phyloP scores from a whole-genome alignment of 441 rosid species.

The Manihot esculenta region DNA sequence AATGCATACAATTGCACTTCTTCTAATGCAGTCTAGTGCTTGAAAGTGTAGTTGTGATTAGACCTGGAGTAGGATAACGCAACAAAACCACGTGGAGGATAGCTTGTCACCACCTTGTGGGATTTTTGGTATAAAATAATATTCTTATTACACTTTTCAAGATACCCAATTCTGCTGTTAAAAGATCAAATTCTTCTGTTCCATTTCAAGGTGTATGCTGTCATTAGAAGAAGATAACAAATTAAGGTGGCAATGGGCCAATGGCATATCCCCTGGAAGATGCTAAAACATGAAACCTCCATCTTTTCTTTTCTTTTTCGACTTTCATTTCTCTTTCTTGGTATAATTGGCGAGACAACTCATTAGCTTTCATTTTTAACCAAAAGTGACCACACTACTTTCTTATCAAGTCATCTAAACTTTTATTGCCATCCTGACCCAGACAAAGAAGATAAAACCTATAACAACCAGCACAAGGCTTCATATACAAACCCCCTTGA shows the following conservation, averaged over 20 bases:
- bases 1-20: no score
- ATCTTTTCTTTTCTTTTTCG: conserved; percentile 7
- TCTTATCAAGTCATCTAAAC: conserved; percentile 35
- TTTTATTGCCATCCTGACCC: conserved; percentile 33
- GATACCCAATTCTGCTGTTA: conserved; percentile 18
- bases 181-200: no score
- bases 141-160: conserved; percentile 19
- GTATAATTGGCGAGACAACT: no score
- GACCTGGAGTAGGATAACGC: no score
- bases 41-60: no score
- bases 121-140: conserved; percentile 21
- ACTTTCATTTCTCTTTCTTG: background rate
- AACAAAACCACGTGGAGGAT: no score
- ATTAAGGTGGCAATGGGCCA: conserved; percentile 18
- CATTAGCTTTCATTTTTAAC: conserved; percentile 7
- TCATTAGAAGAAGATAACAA: no score
- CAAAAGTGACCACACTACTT: conserved; percentile 24
- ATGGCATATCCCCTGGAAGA: conserved; percentile 60
- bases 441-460: background rate
- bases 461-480: conserved; percentile 23
- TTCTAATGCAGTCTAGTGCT: no score
- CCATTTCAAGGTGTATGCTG: no score
- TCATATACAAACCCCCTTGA: conserved; percentile 32
- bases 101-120: no score
- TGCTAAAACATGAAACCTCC: conserved; percentile 37